These are phyloP conservation scores for Colletotrichum chlorophyti DNA, from an alignment of 2,329 filamentous ascomycete species.

Conservation along the genomic window DNA sequence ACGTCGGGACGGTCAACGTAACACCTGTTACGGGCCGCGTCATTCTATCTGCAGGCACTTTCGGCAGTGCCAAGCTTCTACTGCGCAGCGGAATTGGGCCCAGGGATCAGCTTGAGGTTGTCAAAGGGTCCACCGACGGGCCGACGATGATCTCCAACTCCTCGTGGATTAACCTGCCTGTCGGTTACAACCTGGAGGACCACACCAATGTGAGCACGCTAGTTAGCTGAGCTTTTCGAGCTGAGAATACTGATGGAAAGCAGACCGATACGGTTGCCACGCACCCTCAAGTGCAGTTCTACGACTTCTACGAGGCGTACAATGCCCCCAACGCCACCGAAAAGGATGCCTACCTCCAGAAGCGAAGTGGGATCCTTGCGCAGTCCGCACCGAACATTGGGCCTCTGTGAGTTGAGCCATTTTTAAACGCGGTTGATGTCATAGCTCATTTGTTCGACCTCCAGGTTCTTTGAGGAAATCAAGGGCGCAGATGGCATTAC, in stretches of 20 bases:
- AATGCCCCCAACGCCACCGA: constrained; percentile 53
- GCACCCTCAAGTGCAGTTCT: constrained; percentile 57
- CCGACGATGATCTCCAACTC: constrained; percentile 55
- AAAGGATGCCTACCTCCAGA: constrained; percentile 49
- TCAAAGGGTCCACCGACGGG: constrained; percentile 57
- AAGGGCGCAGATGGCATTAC: constrained; percentile 63
- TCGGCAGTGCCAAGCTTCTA: constrained; percentile 74
- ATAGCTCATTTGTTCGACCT: too few relatives aligned
- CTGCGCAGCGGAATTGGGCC: constrained; percentile 74
- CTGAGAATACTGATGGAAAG: background rate
- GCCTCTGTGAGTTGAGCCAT: constrained; percentile 50
- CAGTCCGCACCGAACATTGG: constrained; percentile 72
- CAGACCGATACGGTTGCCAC: constrained; percentile 54
- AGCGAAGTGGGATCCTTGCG: constrained; percentile 65
- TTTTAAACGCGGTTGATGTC: too few relatives aligned
- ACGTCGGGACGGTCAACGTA: constrained; percentile 65
- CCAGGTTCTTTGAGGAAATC: constrained; percentile 57
- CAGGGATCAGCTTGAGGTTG: constrained; percentile 61
- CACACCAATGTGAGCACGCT: constrained; percentile 50
- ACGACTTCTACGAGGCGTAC: constrained; percentile 71
- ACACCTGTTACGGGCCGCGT: constrained; percentile 67
- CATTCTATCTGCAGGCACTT: constrained; percentile 71
- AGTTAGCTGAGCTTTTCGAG: background rate
- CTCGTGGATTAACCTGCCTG: constrained; percentile 64
- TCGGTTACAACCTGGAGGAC: constrained; percentile 66